These are phyloP conservation scores for Clarkia xantiana DNA, from an alignment of 345 rosid genomes.

Conservation along the genomic window DNA sequence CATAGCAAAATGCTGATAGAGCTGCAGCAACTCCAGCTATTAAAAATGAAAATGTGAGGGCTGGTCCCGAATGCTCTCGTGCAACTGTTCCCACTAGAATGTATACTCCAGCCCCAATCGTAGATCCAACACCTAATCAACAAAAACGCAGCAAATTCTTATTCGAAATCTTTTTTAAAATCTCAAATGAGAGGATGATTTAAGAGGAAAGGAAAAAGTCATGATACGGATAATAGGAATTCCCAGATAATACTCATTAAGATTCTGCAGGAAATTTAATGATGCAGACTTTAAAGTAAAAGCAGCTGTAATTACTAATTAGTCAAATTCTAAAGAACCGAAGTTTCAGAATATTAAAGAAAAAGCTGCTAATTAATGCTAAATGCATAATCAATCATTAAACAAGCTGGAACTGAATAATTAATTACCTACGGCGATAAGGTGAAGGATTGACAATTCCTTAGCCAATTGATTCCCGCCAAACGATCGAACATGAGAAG, in stretches of 20 bases:
- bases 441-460: slow-evolving; percentile 48
- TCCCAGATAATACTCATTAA: no score
- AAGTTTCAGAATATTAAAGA: no score
- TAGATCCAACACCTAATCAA: slow-evolving; percentile 73
- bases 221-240: no score
- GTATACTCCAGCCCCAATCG: slow-evolving; percentile 97
- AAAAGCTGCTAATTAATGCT: no score
- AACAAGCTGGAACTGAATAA: not conserved
- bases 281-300: no score
- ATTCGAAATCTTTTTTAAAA: not conserved
- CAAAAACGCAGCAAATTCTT: not conserved
- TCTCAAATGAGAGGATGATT: not conserved
- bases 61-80: slow-evolving; percentile 97
- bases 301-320: no score
- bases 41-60: slow-evolving; percentile 74
- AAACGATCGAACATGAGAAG: slow-evolving; percentile 17
- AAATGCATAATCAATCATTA: not conserved
- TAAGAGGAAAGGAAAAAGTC: no score
- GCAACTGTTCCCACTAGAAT: slow-evolving; percentile 95
- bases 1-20: slow-evolving; percentile 91
- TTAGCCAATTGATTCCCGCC: slow-evolving; percentile 41
- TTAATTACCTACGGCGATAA: slow-evolving; percentile 55
- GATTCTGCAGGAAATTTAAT: no score
- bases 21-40: slow-evolving; percentile 93
- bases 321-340: no score